Evolutionary conservation across 805 yeast species (phyloP).

Genomic region (Tetrapisispora arboricola): DNA sequence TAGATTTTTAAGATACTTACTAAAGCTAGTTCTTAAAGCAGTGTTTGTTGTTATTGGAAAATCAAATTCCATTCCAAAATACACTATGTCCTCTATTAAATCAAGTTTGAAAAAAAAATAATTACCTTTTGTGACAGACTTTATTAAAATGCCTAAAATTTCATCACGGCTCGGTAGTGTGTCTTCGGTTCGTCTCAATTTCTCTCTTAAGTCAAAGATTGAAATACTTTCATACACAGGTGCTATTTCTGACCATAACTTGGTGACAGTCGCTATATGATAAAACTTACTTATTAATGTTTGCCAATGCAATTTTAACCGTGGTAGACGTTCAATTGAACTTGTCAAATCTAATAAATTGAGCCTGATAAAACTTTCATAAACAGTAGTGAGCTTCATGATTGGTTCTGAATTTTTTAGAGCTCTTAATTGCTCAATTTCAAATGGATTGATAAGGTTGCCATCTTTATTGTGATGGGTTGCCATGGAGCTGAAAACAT

Average conservation of each 20-base stretch:
- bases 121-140: constrained; percentile 19
- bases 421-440: constrained; percentile 21
- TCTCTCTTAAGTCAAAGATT: constrained; percentile 15
- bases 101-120: constrained; percentile 25
- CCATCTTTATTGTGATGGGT: constrained; percentile 7
- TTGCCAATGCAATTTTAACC: constrained; percentile 5
- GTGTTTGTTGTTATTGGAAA: constrained; percentile 10
- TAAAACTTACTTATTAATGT: constrained; percentile 10
- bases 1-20: neutral
- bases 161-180: constrained; percentile 15
- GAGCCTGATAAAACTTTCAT: constrained; percentile 10
- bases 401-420: constrained; percentile 7
- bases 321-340: constrained; percentile 8
- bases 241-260: constrained; percentile 21
- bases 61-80: constrained; percentile 21
- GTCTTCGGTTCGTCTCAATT: constrained; percentile 7
- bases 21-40: constrained; percentile 5
- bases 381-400: constrained; percentile 9
- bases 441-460: constrained; percentile 21
- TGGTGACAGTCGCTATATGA: constrained; percentile 8
- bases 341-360: constrained; percentile 9
- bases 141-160: constrained; percentile 21
- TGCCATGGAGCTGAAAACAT: constrained; percentile 18
- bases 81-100: constrained; percentile 18
- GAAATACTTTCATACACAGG: constrained; percentile 23